These are phyloP conservation scores for Penicillium bialowiezense DNA, from an alignment of 495 filamentous ascomycete genomes.

Conservation along the genomic window DNA sequence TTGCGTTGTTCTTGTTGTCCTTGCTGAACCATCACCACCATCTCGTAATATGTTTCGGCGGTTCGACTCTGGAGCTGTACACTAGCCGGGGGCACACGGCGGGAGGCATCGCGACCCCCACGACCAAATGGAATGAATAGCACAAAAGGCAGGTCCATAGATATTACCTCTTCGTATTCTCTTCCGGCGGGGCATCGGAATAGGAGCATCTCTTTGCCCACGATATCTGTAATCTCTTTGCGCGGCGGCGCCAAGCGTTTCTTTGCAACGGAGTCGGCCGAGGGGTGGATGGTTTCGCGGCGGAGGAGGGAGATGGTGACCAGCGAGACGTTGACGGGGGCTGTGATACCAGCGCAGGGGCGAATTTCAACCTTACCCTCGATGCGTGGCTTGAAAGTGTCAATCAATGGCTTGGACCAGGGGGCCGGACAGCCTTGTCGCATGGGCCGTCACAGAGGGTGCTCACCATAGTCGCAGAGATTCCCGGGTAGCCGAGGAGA, in stretches of 20 bases:
- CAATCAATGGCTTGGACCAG: conserved; percentile 2
- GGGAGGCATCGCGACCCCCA: conserved; percentile 80
- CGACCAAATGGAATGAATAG: conserved; percentile 95
- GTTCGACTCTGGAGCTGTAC: conserved; percentile 86
- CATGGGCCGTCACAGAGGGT: conserved; percentile 1
- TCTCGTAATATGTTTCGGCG: conserved; percentile 94
- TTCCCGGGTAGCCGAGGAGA: conserved; percentile 94
- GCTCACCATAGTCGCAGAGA: conserved; percentile 93
- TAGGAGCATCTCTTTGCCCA: conserved; percentile 92
- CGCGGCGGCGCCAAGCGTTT: conserved; percentile 88
- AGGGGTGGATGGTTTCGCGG: conserved; percentile 93
- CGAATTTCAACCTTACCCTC: conserved; percentile 98
- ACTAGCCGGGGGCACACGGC: conserved; percentile 88
- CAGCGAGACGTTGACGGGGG: conserved; percentile 85
- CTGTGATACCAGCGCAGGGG: conserved; percentile 75
- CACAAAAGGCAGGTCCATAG: conserved; percentile 98
- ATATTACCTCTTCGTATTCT: conserved; percentile 81
- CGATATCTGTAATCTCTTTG: conserved; percentile 86
- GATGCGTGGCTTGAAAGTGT: conserved; percentile 70
- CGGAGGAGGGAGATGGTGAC: conserved; percentile 92
- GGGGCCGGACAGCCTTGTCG: conserved; percentile 1
- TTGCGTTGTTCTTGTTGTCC: conserved; percentile 80
- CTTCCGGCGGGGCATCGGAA: conserved; percentile 81
- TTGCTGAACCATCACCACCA: conserved; percentile 94
- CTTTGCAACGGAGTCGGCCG: conserved; percentile 89